These are phyloP conservation scores for Cordyceps militaris DNA, from an alignment of 2,329 filamentous ascomycete species.

Conservation along the genomic window DNA sequence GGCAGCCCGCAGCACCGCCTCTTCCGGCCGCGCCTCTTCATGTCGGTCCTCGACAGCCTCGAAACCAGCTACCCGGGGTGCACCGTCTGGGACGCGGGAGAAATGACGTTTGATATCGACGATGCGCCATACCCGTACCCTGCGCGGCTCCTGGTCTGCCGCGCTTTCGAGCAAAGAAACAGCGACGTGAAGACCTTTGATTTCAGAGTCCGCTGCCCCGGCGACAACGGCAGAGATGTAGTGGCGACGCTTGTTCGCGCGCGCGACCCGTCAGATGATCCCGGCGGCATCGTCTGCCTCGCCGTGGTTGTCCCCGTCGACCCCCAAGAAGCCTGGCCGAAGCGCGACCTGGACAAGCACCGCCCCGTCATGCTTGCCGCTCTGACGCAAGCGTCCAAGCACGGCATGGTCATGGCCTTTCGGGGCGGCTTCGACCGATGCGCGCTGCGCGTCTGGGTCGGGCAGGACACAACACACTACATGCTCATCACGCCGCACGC, in stretches of 20 bases:
- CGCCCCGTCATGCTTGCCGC: not conserved
- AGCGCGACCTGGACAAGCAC: not conserved
- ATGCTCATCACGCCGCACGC: not conserved
- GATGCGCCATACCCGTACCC: not conserved
- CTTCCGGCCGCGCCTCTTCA: not conserved
- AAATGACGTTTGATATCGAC: not conserved
- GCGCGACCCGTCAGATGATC: not conserved
- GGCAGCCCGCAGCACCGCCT: not conserved
- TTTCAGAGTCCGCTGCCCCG: not conserved
- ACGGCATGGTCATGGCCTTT: not conserved
- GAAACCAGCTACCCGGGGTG: constrained; percentile 1
- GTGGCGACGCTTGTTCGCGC: not conserved
- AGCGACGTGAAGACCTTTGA: not conserved
- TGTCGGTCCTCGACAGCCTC: not conserved
- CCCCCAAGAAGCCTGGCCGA: not conserved
- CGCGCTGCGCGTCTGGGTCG: not conserved
- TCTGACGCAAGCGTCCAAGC: not conserved
- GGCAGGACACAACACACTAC: not conserved
- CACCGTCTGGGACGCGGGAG: not conserved
- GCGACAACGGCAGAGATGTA: not conserved
- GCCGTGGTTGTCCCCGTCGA: not conserved
- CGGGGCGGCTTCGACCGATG: not conserved
- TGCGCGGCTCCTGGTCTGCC: not conserved
- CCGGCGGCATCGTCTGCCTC: not conserved
- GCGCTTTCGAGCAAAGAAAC: not conserved